Conservation (phyloP, 331 rosid species). For the Arachis monticola region DNA sequence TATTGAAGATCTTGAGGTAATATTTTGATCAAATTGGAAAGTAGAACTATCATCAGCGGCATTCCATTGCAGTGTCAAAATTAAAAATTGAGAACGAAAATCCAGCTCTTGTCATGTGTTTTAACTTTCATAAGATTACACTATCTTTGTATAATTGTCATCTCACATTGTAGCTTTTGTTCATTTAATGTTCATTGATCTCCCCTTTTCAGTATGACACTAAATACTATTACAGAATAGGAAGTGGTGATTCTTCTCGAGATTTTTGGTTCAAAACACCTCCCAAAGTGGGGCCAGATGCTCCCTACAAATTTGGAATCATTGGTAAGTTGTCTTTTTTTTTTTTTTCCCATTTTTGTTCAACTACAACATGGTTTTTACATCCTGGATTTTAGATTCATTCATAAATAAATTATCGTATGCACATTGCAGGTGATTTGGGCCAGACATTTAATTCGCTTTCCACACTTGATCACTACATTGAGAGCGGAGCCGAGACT, state of each 20-base stretch:
- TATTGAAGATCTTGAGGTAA: slow-evolving; percentile 80
- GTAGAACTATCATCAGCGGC: slow-evolving; percentile 25
- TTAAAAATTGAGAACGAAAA: slow-evolving; percentile 13
- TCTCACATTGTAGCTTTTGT: slow-evolving; percentile 12
- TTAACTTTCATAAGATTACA: slow-evolving; percentile 26
- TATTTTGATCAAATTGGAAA: slow-evolving; percentile 23
- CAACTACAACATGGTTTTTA: slow-evolving; percentile 9
- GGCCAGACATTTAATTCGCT: slow-evolving; percentile 96
- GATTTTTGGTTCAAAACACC: slow-evolving; percentile 89
- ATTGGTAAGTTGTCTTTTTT: slow-evolving; percentile 64
- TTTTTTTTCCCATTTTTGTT: slow-evolving; percentile 3
- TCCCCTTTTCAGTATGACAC: slow-evolving; percentile 67
- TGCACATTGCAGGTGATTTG: slow-evolving; percentile 78
- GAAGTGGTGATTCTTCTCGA: slow-evolving; percentile 82
- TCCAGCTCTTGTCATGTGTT: slow-evolving; percentile 5
- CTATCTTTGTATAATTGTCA: slow-evolving; percentile 14
- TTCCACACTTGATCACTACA: slow-evolving; percentile 88
- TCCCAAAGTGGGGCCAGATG: slow-evolving; percentile 69
- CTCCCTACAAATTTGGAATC: slow-evolving; percentile 87
- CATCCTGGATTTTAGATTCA: slow-evolving; percentile 31
- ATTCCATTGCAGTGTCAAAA: slow-evolving; percentile 29
- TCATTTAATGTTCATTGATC: slow-evolving; percentile 7
- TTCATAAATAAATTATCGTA: slow-evolving; percentile 11
- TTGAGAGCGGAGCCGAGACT: slow-evolving; percentile 81
- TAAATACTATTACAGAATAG: slow-evolving; percentile 85